Evolutionary conservation across 2,329 filamentous ascomycete species (phyloP).

Genomic region (Parascedosporium putredinis): DNA sequence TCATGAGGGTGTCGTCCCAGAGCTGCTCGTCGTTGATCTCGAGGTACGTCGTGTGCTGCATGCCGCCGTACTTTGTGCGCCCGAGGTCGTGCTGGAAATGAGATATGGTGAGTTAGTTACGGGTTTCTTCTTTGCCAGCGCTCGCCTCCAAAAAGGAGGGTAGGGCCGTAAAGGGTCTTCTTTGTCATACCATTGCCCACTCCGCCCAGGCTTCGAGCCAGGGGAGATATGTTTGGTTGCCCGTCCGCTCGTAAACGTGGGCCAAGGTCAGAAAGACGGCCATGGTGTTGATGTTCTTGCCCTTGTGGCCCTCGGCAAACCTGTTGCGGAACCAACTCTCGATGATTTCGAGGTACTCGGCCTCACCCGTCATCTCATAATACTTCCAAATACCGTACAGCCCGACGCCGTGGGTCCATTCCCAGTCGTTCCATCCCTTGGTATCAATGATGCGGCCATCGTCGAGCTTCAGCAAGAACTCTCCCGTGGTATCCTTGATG

Average conservation of each 20-base stretch:
- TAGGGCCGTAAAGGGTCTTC: too few relatives aligned
- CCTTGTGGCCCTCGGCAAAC: slow-evolving; percentile 60
- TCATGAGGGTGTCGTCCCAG: slow-evolving; percentile 83
- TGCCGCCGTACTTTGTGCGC: slow-evolving; percentile 58
- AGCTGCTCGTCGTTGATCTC: slow-evolving; percentile 63
- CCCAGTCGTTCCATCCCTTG: slow-evolving; percentile 66
- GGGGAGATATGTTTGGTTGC: slow-evolving; percentile 57
- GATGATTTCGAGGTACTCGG: slow-evolving; percentile 52
- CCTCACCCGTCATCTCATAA: slow-evolving; percentile 59
- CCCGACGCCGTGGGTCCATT: slow-evolving; percentile 40
- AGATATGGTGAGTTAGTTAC: background rate
- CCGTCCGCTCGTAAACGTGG: slow-evolving; percentile 65
- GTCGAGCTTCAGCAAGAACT: slow-evolving; percentile 59
- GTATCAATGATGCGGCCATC: slow-evolving; percentile 73
- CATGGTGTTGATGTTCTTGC: slow-evolving; percentile 84
- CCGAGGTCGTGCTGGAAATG: slow-evolving; percentile 56
- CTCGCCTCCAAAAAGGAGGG: background rate
- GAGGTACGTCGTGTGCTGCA: slow-evolving; percentile 68
- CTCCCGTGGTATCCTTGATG: slow-evolving; percentile 63
- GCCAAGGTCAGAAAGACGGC: slow-evolving; percentile 66
- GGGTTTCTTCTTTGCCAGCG: background rate
- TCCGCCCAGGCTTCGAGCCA: slow-evolving; percentile 77
- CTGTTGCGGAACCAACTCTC: slow-evolving; percentile 63
- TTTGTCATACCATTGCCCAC: slow-evolving; percentile 42
- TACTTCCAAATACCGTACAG: slow-evolving; percentile 78